phyloP scores from a whole-genome alignment of 371 early-diverging fungal species.

The Rhizopus arrhizus region DNA sequence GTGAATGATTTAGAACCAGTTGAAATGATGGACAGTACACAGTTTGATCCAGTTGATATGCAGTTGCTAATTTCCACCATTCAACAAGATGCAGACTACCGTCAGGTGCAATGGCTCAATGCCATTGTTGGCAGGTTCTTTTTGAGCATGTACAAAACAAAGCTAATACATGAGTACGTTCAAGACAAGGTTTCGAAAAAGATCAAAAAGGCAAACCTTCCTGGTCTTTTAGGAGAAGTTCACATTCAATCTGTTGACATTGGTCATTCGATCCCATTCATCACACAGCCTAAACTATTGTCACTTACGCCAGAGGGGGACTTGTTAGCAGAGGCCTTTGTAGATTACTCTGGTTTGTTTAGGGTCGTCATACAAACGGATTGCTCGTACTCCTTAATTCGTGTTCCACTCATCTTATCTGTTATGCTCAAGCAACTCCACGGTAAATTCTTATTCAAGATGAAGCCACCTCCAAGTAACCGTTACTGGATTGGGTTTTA shows the following conservation, averaged over 20 bases:
- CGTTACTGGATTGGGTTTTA: conserved; percentile 89
- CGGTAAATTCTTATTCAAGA: conserved; percentile 74
- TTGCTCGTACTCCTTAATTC: conserved; percentile 54
- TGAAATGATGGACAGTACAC: conserved; percentile 49
- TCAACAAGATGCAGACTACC: conserved; percentile 58
- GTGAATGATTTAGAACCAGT: conserved; percentile 26
- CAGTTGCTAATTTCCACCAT: conserved; percentile 50
- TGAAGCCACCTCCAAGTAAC: conserved; percentile 82
- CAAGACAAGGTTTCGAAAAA: conserved; percentile 67
- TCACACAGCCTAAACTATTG: conserved; percentile 76
- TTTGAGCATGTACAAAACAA: conserved; percentile 62
- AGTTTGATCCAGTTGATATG: conserved; percentile 54
- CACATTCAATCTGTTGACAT: conserved; percentile 71
- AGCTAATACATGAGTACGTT: conserved; percentile 57
- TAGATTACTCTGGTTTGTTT: conserved; percentile 79
- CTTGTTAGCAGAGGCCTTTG: conserved; percentile 69
- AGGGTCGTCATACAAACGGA: conserved; percentile 72
- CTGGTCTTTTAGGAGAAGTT: conserved; percentile 78
- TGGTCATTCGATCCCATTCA: conserved; percentile 81
- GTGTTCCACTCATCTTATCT: conserved; percentile 77
- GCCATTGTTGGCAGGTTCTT: conserved; percentile 53
- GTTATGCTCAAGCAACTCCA: conserved; percentile 60
- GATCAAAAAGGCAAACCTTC: conserved; percentile 64
- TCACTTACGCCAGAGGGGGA: conserved; percentile 70
- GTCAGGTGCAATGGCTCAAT: too few species aligned